These are phyloP conservation scores for Eruca vesicaria DNA, from an alignment of 441 rosid species.

Conservation along the genomic window DNA sequence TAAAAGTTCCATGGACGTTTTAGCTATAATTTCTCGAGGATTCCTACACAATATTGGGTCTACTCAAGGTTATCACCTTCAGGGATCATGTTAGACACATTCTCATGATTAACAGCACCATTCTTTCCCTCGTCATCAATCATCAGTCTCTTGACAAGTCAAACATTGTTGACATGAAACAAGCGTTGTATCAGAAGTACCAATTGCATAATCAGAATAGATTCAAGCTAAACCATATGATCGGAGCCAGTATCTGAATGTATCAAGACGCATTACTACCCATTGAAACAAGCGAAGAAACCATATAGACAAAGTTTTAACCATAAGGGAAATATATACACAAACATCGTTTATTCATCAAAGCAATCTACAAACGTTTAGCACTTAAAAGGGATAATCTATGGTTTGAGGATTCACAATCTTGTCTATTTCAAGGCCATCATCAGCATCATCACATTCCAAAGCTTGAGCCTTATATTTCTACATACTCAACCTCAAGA, in stretches of 20 bases:
- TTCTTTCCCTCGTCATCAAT: not conserved
- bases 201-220: not conserved
- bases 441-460: too few species aligned
- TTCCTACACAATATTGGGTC: not conserved
- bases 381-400: not conserved
- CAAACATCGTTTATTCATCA: not conserved
- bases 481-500: slow-evolving; percentile 50
- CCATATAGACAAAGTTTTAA: not conserved
- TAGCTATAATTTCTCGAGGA: not conserved
- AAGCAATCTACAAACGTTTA: not conserved
- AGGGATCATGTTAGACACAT: not conserved
- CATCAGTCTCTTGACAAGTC: slow-evolving; percentile 42
- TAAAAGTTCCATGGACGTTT: not conserved
- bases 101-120: slow-evolving; percentile 7
- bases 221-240: not conserved
- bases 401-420: not conserved
- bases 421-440: not conserved
- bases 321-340: not conserved
- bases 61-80: not conserved
- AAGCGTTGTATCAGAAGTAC: not conserved
- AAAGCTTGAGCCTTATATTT: slow-evolving; percentile 8
- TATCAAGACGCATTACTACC: not conserved
- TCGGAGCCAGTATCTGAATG: not conserved
- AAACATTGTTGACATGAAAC: slow-evolving; percentile 35
- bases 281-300: not conserved